Conservation (phyloP, 257 asterid species). For the Cruciata laevipes region DNA sequence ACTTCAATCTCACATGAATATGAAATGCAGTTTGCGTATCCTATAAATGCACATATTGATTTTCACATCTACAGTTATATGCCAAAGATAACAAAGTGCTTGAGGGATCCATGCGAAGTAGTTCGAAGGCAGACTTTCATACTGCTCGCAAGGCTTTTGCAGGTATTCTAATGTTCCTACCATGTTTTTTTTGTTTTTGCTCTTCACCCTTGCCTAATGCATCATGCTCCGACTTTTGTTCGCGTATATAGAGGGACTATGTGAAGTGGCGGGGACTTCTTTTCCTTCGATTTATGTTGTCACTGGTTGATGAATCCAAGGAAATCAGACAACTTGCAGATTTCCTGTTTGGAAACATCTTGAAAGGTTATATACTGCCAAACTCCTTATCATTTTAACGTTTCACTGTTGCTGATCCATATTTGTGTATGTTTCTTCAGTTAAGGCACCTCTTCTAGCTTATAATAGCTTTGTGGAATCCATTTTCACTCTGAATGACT, state of each 20-base stretch:
- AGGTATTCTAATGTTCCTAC: constrained; percentile 36
- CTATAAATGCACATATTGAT: neutral
- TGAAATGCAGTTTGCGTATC: neutral
- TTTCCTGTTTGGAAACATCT: constrained; percentile 81
- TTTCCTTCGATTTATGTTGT: constrained; percentile 73
- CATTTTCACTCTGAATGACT: constrained; percentile 74
- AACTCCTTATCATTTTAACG: constrained; percentile 10
- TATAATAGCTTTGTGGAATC: constrained; percentile 96
- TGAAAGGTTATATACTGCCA: constrained; percentile 53
- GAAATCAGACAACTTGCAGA: constrained; percentile 75
- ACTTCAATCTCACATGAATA: neutral
- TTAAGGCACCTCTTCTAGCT: constrained; percentile 94
- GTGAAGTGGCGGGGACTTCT: constrained; percentile 97
- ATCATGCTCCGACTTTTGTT: neutral
- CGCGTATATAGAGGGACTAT: constrained; percentile 65
- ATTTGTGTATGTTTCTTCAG: constrained; percentile 35
- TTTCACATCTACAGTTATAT: constrained; percentile 48
- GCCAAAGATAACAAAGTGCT: constrained; percentile 79
- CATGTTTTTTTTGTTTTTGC: constrained; percentile 9
- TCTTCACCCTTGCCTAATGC: constrained; percentile 1
- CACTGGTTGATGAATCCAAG: constrained; percentile 90
- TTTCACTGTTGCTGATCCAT: constrained; percentile 5
- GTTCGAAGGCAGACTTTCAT: constrained; percentile 91
- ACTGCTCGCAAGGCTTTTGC: constrained; percentile 79
- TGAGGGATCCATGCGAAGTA: constrained; percentile 84